Conservation (phyloP, 225 moss, liverwort and hornwort species). For the Physcomitrium patens region DNA sequence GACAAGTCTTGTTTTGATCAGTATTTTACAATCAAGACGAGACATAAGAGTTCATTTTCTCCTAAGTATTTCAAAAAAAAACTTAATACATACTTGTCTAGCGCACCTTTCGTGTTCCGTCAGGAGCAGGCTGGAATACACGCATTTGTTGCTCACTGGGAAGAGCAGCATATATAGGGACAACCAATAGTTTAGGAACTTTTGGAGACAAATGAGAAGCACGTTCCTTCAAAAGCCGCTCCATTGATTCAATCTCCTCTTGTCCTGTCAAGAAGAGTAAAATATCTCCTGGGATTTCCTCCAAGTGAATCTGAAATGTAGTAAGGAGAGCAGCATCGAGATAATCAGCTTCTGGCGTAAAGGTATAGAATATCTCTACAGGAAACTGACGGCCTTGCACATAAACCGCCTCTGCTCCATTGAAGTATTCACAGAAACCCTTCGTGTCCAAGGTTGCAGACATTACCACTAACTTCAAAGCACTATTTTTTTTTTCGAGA, state of each 20-base stretch:
- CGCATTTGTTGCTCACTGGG: conserved; percentile 99
- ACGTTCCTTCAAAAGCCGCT: conserved; percentile 89
- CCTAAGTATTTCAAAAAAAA: conserved; percentile 5
- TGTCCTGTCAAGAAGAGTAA: conserved; percentile 94
- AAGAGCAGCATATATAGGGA: conserved; percentile 94
- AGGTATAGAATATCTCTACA: conserved; percentile 85
- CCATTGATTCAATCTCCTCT: conserved; percentile 97
- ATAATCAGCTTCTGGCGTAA: conserved; percentile 94
- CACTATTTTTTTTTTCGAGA: conserved; percentile 40
- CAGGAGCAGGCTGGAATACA: conserved; percentile 82
- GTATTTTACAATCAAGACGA: conserved; percentile 11
- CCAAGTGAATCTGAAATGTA: conserved; percentile 93
- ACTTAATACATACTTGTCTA: conserved; percentile 1
- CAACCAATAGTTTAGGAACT: conserved; percentile 68
- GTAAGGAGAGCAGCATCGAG: conserved; percentile 94
- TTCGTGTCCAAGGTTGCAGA: conserved; percentile 95
- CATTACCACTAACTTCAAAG: conserved; percentile 87
- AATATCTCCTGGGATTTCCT: conserved; percentile 89
- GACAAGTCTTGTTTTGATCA: conserved; percentile 4
- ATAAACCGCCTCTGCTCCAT: conserved; percentile 82
- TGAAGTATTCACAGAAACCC: conserved; percentile 85
- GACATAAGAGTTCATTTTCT: neutral
- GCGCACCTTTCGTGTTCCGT: conserved; percentile 81
- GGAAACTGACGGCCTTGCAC: conserved; percentile 91
- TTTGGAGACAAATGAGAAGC: conserved; percentile 68